These are phyloP conservation scores for Sindora glabra DNA, from an alignment of 306 rosid species.

Conservation along the genomic window DNA sequence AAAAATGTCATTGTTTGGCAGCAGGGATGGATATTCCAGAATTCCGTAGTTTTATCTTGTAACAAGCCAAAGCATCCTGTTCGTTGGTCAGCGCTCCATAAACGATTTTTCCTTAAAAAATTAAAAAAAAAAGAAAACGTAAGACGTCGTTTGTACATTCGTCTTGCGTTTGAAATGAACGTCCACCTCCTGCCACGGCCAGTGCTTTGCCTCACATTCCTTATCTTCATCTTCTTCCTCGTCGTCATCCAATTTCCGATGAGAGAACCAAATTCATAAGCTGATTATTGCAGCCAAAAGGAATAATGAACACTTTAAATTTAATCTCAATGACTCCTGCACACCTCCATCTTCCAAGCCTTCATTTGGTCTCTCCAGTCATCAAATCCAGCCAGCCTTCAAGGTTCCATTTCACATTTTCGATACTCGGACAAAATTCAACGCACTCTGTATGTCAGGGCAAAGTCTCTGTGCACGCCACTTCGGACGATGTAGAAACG, in stretches of 20 bases:
- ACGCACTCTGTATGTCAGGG: conserved; percentile 11
- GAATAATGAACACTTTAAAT: too few relatives aligned
- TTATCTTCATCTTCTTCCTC: conserved; percentile 23
- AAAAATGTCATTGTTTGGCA: too few relatives aligned
- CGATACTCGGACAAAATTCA: neutral
- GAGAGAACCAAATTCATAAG: too few relatives aligned
- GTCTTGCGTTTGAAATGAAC: neutral
- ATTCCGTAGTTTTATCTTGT: too few relatives aligned
- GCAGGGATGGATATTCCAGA: too few relatives aligned
- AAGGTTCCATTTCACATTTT: neutral
- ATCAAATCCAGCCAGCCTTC: neutral
- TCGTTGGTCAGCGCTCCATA: too few relatives aligned
- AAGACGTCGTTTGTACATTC: neutral
- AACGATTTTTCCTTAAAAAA: too few relatives aligned
- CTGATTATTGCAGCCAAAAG: too few relatives aligned
- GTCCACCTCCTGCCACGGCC: neutral
- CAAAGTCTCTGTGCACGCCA: conserved; percentile 37
- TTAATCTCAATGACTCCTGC: too few relatives aligned
- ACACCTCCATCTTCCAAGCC: too few relatives aligned
- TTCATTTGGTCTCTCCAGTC: neutral
- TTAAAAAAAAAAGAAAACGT: too few relatives aligned
- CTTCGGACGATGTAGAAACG: conserved; percentile 49
- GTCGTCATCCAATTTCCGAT: neutral
- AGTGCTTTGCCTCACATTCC: conserved; percentile 5
- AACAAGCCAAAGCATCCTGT: too few relatives aligned